Evolutionary conservation across 2,329 filamentous ascomycete species (phyloP).

Genomic region (Lojkania enalia): DNA sequence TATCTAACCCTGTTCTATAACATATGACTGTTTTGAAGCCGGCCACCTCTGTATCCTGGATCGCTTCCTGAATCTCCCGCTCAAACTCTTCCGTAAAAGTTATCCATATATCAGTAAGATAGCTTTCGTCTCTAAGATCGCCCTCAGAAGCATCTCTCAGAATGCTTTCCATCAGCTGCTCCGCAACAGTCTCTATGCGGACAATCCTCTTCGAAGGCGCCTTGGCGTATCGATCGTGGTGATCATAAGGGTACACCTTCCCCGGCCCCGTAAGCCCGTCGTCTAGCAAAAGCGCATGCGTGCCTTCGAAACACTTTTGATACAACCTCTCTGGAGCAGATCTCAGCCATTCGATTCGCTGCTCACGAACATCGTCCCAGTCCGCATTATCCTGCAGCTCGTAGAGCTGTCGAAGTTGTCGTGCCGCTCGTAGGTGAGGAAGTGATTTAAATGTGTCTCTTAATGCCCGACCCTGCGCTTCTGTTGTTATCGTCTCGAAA

Average conservation of each 20-base stretch:
- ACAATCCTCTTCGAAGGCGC: slow-evolving; percentile 73
- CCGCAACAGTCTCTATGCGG: slow-evolving; percentile 73
- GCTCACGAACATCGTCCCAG: slow-evolving; percentile 61
- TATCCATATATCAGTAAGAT: slow-evolving; percentile 45
- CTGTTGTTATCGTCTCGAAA: slow-evolving; percentile 68
- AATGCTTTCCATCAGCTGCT: slow-evolving; percentile 61
- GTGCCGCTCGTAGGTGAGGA: slow-evolving; percentile 69
- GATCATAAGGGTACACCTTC: slow-evolving; percentile 62
- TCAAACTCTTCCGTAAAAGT: slow-evolving; percentile 56
- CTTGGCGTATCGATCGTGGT: slow-evolving; percentile 63
- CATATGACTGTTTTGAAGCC: slow-evolving; percentile 85
- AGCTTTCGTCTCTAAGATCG: slow-evolving; percentile 36
- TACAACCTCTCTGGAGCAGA: slow-evolving; percentile 59
- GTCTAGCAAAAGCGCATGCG: slow-evolving; percentile 76
- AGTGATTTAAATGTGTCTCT: slow-evolving; percentile 64
- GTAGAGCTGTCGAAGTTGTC: slow-evolving; percentile 68
- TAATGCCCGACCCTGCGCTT: slow-evolving; percentile 71
- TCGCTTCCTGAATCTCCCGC: slow-evolving; percentile 57
- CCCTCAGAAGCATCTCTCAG: slow-evolving; percentile 44
- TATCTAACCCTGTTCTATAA: slow-evolving; percentile 73
- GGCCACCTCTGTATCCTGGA: slow-evolving; percentile 69
- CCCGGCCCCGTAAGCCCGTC: slow-evolving; percentile 65
- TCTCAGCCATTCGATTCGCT: slow-evolving; percentile 52
- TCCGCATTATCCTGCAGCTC: slow-evolving; percentile 59
- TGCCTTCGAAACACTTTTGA: slow-evolving; percentile 68